Evolutionary conservation across 768 basidiomycete species (phyloP), one percentile per base, ranked within the genome.

Genomic region (Leccinellum albellum): DNA sequence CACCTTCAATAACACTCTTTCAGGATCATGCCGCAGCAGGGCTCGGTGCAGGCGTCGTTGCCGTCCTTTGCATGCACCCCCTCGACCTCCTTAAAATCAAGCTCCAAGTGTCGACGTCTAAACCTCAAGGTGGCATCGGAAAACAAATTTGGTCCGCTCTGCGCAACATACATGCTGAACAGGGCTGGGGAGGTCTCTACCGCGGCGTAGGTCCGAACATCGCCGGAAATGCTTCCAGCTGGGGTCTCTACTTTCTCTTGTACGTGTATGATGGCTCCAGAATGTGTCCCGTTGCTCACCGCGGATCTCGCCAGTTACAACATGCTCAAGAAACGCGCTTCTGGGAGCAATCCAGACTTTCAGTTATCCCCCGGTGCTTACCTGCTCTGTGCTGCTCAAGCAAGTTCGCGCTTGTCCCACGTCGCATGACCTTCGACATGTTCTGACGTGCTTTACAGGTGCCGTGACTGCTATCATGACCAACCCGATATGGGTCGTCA

Each of bases 181-280:
- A 90, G 56, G 96, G 97, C 6, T 89, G 85, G 83, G 79, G 73
- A 58, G 96, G 95, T 0, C 75, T 98, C 50, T 98, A 98, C 71
- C 82, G 96, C 53, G 97, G 97, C 15, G 77, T 98, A 31, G 82
- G 84, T 1, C 85, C 94, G 2, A 99, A 98, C 72, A 81, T 98
- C 58, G 91, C 91, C 0, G 97, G 96, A 13, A 98, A 98, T 62
- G 94, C 95, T 20, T 86, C 88, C 8, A 95, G 93, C 65, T 99
- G 97, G 97, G 97, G 97, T 0, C 74, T 98, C 24, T 99, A 99
- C 74, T 99, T 99, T 75, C 82, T 96, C 60, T 96, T 97, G 97
- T 98, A 70, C 74, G 66, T 62, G 35, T 13, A 45, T 28, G 20
- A 40, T n/a, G 8, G 23, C 24, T 23, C 17, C 17, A 42, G 37